A percentile compares a stretch with the other conserved stretches of the same genome.
Evolutionary conservation across 768 basidiomycete species (phyloP).

Genomic region (Termitomyces sp.): DNA sequence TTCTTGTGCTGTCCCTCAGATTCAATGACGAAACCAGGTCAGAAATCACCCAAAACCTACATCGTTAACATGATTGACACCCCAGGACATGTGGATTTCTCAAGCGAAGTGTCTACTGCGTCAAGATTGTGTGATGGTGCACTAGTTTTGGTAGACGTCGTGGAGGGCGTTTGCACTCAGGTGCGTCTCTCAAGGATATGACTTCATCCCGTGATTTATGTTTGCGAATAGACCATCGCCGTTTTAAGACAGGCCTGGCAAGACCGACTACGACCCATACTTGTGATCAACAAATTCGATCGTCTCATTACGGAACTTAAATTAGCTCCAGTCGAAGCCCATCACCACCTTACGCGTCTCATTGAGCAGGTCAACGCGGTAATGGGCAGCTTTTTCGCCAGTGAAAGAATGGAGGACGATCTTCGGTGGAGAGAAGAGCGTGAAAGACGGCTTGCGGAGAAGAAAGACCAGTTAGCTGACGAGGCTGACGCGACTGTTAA

Average conservation of each 20-base stretch:
- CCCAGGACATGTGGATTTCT: constrained; percentile 98
- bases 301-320: constrained; percentile 92
- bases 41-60: constrained; percentile 69
- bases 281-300: constrained; percentile 97
- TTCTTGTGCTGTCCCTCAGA: constrained; percentile 9
- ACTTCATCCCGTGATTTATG: neutral
- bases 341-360: constrained; percentile 89
- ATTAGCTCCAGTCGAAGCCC: constrained; percentile 86
- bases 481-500: constrained; percentile 61
- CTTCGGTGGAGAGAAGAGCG: constrained; percentile 91
- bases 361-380: constrained; percentile 98
- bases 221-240: constrained; percentile 72
- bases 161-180: constrained; percentile 98
- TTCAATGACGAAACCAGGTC: constrained; percentile 33
- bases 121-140: constrained; percentile 94
- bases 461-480: constrained; percentile 69
- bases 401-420: constrained; percentile 97
- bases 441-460: constrained; percentile 74
- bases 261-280: constrained; percentile 83
- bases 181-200: constrained; percentile 32
- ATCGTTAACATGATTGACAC: constrained; percentile 97
- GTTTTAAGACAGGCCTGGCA: constrained; percentile 95
- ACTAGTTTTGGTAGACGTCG: constrained; percentile 91
- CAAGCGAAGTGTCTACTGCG: constrained; percentile 94
- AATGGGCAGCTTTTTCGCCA: constrained; percentile 95